phyloP scores from a whole-genome alignment of 2,329 filamentous ascomycete species.

The Alternaria panax region DNA sequence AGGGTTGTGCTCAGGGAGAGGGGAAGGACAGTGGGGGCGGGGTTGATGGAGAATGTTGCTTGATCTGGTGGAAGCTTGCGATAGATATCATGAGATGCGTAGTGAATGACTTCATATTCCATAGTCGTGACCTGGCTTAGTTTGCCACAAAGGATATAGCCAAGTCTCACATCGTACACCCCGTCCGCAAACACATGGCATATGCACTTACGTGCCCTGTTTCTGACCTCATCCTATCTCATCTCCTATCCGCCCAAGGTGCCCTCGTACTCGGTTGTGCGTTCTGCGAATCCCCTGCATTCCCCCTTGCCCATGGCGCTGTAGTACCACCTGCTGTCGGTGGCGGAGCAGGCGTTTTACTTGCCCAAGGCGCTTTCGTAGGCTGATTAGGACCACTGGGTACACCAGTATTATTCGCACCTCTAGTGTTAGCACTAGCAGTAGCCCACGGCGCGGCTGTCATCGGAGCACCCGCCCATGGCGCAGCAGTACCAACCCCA shows the following conservation, averaged over 20 bases:
- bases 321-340: slow-evolving; percentile 26
- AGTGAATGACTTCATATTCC: neutral
- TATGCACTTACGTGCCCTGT: neutral
- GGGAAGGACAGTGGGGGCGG: slow-evolving; percentile 87
- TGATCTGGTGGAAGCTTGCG: neutral
- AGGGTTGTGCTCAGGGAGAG: slow-evolving; percentile 81
- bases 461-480: slow-evolving; percentile 28
- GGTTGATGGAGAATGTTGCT: slow-evolving; percentile 70
- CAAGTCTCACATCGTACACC: neutral
- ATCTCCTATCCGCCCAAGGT: slow-evolving; percentile 33
- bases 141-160: neutral
- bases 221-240: neutral
- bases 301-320: slow-evolving; percentile 36
- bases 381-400: slow-evolving; percentile 44
- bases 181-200: neutral
- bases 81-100: neutral
- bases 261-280: slow-evolving; percentile 28
- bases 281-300: slow-evolving; percentile 1
- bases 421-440: neutral
- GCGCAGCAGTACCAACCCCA: slow-evolving; percentile 29
- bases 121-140: neutral
- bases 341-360: slow-evolving; percentile 28
- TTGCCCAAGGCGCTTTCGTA: slow-evolving; percentile 38
- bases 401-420: slow-evolving; percentile 5
- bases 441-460: slow-evolving; percentile 14